These are phyloP conservation scores for Eucalyptus cloeziana DNA, from an alignment of 345 rosid species.

Conservation along the genomic window DNA sequence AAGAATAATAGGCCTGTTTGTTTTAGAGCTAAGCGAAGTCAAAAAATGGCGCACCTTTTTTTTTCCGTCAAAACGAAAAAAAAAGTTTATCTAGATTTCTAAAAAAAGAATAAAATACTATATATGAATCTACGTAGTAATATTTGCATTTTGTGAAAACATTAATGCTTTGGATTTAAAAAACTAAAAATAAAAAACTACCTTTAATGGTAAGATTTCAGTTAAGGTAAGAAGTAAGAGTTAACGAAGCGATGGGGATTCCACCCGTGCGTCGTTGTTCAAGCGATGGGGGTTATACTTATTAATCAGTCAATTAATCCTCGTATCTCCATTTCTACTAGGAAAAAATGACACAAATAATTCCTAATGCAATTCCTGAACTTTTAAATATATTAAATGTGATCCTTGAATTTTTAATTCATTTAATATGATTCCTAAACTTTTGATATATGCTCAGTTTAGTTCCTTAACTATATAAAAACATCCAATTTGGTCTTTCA, in stretches of 20 bases:
- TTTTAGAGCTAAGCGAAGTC: not conserved
- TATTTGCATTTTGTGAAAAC: not conserved
- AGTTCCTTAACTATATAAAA: no score
- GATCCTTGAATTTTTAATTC: no score
- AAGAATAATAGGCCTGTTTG: no score
- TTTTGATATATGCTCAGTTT: no score
- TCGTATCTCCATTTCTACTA: not conserved
- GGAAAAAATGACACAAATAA: no score
- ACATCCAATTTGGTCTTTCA: no score
- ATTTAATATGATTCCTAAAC: no score
- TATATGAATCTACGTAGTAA: not conserved
- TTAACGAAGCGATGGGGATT: not conserved
- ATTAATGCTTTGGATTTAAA: not conserved
- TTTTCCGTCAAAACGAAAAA: not conserved
- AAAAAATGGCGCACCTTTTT: fast-evolving
- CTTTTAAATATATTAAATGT: no score
- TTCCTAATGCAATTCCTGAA: no score
- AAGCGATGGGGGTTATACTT: not conserved
- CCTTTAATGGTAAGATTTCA: not conserved
- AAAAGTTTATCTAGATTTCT: not conserved
- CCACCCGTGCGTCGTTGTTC: not conserved
- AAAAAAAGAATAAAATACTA: not conserved
- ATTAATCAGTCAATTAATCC: not conserved
- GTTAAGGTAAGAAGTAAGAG: not conserved
- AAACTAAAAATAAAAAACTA: no score